These are phyloP conservation scores for Fulvia fulva DNA, from an alignment of 2,329 filamentous ascomycete species.

Conservation along the genomic window DNA sequence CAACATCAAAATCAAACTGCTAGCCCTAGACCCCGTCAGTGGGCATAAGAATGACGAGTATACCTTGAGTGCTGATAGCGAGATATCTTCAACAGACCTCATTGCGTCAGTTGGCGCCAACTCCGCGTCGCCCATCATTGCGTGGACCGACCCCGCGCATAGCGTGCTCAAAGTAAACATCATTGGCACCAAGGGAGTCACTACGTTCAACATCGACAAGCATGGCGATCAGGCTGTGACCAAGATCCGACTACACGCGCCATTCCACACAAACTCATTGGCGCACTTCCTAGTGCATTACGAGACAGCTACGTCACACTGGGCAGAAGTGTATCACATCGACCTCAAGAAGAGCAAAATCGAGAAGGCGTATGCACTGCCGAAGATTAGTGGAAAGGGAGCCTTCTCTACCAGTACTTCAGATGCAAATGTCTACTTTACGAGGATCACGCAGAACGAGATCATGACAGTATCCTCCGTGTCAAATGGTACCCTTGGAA, in stretches of 20 bases:
- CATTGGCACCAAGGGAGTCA: constrained; percentile 49
- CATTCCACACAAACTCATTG: constrained; percentile 65
- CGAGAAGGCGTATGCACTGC: constrained; percentile 75
- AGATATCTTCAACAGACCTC: constrained; percentile 61
- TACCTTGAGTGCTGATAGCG: constrained; percentile 67
- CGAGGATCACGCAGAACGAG: constrained; percentile 71
- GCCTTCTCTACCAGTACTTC: constrained; percentile 74
- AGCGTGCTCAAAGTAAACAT: constrained; percentile 68
- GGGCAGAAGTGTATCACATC: constrained; percentile 82
- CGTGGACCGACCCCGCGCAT: constrained; percentile 64
- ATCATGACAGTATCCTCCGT: constrained; percentile 69
- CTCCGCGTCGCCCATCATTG: constrained; percentile 68
- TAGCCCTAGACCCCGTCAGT: constrained; percentile 66
- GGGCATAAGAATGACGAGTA: constrained; percentile 71
- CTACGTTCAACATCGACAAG: constrained; percentile 43
- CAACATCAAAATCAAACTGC: constrained; percentile 73
- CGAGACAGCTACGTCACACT: constrained; percentile 65
- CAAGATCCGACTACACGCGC: constrained; percentile 64
- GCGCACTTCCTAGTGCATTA: constrained; percentile 85
- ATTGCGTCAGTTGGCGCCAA: constrained; percentile 74
- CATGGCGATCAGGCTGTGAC: constrained; percentile 39
- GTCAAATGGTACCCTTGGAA: constrained; percentile 70
- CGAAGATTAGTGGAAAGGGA: constrained; percentile 64
- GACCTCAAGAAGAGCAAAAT: constrained; percentile 66
- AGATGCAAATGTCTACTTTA: constrained; percentile 84